Conservation (phyloP, 768 basidiomycete species). For the Macrolepiota dolichaula region DNA sequence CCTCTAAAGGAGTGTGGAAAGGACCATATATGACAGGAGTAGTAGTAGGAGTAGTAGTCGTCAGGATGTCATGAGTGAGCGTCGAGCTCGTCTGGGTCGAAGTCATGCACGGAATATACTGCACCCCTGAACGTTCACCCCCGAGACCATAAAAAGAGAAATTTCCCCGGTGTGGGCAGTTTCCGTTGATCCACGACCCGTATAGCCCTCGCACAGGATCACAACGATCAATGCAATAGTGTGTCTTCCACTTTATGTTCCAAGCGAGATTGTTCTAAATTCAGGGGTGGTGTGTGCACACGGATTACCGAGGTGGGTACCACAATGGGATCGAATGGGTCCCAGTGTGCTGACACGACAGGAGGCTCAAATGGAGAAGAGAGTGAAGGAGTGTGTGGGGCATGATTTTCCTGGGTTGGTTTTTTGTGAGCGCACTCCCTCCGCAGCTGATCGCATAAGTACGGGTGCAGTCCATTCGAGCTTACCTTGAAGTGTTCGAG, state of each 20-base stretch:
- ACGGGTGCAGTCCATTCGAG: background rate
- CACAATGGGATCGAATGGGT: too few species aligned
- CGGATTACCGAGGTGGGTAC: background rate
- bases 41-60: constrained; percentile 1
- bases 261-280: background rate
- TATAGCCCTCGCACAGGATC: background rate
- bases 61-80: background rate
- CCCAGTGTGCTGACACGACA: too few species aligned
- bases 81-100: background rate
- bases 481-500: background rate
- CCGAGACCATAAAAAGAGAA: background rate
- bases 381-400: background rate
- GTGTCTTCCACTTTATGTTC: background rate
- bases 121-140: background rate
- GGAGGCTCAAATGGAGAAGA: background rate
- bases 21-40: constrained; percentile 24
- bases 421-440: background rate
- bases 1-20: constrained; percentile 18
- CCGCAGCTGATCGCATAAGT: background rate
- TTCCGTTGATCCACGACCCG: background rate
- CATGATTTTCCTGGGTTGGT: background rate
- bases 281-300: background rate
- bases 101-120: background rate
- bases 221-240: background rate
- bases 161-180: background rate